phyloP scores from a whole-genome alignment of 2,329 filamentous ascomycete genomes.

The Aspergillus aculeatus region DNA sequence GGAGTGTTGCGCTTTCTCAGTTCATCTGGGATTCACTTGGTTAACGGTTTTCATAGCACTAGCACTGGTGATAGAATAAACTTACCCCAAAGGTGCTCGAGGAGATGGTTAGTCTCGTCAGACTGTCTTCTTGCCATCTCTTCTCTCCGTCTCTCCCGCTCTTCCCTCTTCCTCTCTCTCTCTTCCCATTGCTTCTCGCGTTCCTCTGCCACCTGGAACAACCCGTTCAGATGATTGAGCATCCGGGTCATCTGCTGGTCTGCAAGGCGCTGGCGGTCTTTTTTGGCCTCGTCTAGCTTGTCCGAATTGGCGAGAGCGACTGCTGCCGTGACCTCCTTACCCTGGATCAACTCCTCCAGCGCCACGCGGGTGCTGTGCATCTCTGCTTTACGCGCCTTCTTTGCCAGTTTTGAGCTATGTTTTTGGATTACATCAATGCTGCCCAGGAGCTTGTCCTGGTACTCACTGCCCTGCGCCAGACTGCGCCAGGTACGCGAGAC shows the following conservation, averaged over 20 bases:
- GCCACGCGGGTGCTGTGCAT: background rate
- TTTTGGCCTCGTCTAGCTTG: background rate
- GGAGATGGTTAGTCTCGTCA: background rate
- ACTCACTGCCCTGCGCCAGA: background rate
- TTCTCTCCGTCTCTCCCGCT: background rate
- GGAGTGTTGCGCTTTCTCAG: background rate
- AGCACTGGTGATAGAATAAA: background rate
- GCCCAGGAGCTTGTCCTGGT: background rate
- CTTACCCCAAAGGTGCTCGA: background rate
- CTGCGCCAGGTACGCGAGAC: background rate
- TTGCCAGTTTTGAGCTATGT: background rate
- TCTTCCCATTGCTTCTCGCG: background rate
- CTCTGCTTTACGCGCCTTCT: background rate
- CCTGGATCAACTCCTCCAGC: background rate
- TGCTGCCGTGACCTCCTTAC: background rate
- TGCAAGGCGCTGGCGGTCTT: background rate
- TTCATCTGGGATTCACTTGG: background rate
- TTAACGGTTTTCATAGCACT: background rate
- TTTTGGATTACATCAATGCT: background rate
- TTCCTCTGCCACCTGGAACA: background rate
- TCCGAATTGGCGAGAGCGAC: background rate
- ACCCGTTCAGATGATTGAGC: background rate
- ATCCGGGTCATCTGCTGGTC: background rate
- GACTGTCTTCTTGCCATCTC: background rate
- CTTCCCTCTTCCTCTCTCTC: background rate